Conservation (phyloP, 495 filamentous ascomycete genomes). For the Tuber indicum region DNA sequence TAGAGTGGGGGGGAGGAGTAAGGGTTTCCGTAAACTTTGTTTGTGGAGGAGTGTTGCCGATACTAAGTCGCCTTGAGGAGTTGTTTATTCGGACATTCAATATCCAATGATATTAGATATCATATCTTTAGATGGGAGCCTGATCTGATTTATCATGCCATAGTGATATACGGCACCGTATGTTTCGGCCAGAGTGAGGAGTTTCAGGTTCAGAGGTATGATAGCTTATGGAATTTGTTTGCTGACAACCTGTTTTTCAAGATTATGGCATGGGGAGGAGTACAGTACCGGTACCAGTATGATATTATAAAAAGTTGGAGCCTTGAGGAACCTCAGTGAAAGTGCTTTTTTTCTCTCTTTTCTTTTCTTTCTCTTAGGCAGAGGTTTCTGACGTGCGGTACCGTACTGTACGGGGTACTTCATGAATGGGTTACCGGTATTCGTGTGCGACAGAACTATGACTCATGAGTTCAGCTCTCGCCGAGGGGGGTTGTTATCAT, state of each 20-base stretch:
- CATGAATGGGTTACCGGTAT: neutral
- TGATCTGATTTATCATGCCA: neutral
- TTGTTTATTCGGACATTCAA: neutral
- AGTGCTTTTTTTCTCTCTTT: neutral
- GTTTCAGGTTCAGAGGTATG: neutral
- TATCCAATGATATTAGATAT: neutral
- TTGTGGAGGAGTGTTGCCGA: neutral
- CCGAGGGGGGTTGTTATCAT: neutral
- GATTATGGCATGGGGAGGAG: neutral
- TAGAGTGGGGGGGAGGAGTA: neutral
- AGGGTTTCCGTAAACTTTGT: neutral
- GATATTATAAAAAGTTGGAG: neutral
- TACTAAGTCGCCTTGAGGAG: neutral
- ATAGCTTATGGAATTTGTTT: neutral
- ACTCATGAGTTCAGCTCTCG: neutral
- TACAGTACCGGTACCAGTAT: neutral
- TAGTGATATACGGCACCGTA: neutral
- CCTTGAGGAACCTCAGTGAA: neutral
- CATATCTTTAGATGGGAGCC: neutral
- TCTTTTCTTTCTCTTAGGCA: neutral
- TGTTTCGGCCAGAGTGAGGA: neutral
- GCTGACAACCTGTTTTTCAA: neutral
- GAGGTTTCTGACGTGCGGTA: neutral
- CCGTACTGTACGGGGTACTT: neutral
- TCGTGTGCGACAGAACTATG: neutral